Evolutionary conservation across 768 basidiomycete species (phyloP), one percentile per base, ranked within the genome.

Genomic region (Pilatotrama ljubarskyi): DNA sequence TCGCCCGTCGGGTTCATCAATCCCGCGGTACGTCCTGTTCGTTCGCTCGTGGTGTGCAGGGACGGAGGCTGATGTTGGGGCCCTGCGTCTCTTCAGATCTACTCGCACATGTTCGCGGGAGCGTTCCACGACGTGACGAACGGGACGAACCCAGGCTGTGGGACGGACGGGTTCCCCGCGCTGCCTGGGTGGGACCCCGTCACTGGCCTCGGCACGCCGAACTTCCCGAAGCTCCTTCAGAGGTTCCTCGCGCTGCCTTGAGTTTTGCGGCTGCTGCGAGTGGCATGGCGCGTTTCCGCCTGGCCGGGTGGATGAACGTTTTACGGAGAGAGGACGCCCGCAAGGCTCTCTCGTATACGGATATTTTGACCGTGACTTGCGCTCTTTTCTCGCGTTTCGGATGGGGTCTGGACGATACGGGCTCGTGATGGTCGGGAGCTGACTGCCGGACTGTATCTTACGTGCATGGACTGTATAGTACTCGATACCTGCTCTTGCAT

Each of bases 121-220:
- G 63, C 59, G 37, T 72, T 74, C 55, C 73, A 72, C 52, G 75
- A 77, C 50, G 69, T 77, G 22, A 76, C 71, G 10, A 66, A 51
- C 29, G 75, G 74, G 20, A 68, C 61, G 32, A 73, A 73, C 55
- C 73, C 74, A 0, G 76, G 76, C 1, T 76, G 76, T 51, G 71
- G 73, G n/a, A 76, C 76, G 24, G 51, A 59, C 1, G 74, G 74
- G 5, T 77, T 76, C 65, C 57, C 66, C 37, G 72, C 73, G 3
- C 47, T 51, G 35, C 49, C 29, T 0, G 75, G 75, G 3, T 76
- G 75, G 75, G 75, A 76, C 44, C 72, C 75, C 3, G 73, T 74
- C 14, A 74, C 72, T 8, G 74, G 74, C 25, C 61, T 74, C 1
- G 74, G 74, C 36, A 74, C 74, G 17, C 73, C 72, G 1, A 58